phyloP scores from a whole-genome alignment of 768 basidiomycete genomes.

The Phanerochaete sordida region DNA sequence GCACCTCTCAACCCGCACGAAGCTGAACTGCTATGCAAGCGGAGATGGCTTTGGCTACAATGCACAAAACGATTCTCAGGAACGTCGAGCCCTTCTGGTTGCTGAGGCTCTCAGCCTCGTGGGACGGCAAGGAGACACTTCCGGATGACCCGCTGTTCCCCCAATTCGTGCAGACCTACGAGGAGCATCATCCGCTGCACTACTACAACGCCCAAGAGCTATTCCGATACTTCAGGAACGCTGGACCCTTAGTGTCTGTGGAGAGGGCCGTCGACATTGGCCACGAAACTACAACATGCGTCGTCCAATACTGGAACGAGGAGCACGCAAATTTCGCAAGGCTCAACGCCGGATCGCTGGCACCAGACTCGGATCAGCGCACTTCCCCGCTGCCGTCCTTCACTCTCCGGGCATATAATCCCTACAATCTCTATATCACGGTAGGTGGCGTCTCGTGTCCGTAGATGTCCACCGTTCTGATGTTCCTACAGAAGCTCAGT shows the following conservation, averaged over 20 bases:
- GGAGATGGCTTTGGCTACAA: constrained; percentile 9
- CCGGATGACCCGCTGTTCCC: constrained; percentile 2
- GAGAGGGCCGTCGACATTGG: not conserved
- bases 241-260: constrained; percentile 8
- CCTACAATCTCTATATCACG: constrained; percentile 3
- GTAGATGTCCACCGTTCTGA: not conserved
- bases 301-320: constrained; percentile 10
- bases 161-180: not conserved
- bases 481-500: not conserved
- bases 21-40: not conserved
- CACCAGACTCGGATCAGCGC: not conserved
- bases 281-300: not conserved
- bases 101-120: not conserved
- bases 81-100: not conserved
- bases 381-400: not conserved
- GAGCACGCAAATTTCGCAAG: constrained; percentile 1
- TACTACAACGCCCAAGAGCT: not conserved
- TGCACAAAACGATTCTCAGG: not conserved
- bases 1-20: not conserved
- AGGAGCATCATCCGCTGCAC: not conserved
- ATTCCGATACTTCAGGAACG: constrained; percentile 3
- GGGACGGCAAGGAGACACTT: not conserved
- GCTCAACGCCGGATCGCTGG: not conserved
- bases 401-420: constrained; percentile 3
- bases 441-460: not conserved